Conservation (phyloP, 1,284 basidiomycete genomes). For the Meripilus lineatus region DNA sequence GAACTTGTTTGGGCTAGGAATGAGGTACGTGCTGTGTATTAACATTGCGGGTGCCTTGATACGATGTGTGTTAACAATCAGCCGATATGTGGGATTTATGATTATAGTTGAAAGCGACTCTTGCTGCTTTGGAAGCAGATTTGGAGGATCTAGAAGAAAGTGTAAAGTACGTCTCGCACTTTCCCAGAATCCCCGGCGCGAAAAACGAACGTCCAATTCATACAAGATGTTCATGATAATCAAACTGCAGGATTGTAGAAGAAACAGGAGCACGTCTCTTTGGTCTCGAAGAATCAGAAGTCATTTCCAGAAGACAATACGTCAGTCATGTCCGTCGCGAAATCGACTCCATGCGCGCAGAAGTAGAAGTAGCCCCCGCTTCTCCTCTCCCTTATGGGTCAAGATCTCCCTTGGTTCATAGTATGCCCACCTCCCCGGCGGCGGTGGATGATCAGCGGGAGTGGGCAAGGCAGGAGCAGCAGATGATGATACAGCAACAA, state of each 20-base stretch:
- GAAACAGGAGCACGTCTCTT: slow-evolving; percentile 79
- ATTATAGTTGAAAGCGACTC: slow-evolving; percentile 64
- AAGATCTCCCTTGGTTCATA: slow-evolving; percentile 1
- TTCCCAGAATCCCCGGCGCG: too few relatives aligned
- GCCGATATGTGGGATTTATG: too few relatives aligned
- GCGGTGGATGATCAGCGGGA: slow-evolving; percentile 59
- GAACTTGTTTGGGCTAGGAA: slow-evolving; percentile 70
- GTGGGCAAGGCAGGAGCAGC: slow-evolving; percentile 83
- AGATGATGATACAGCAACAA: slow-evolving; percentile 84
- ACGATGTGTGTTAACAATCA: too few relatives aligned
- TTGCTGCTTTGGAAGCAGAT: slow-evolving; percentile 77
- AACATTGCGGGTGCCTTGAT: slow-evolving; percentile 5
- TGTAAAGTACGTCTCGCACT: slow-evolving; percentile 52
- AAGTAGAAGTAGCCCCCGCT: slow-evolving; percentile 33
- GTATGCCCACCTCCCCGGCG: slow-evolving; percentile 9
- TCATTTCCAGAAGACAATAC: slow-evolving; percentile 67
- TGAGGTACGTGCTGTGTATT: slow-evolving; percentile 51
- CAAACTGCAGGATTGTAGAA: slow-evolving; percentile 77
- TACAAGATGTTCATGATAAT: too few relatives aligned
- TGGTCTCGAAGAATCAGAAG: slow-evolving; percentile 72
- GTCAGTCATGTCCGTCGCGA: slow-evolving; percentile 68
- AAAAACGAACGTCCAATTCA: too few relatives aligned
- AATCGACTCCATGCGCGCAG: slow-evolving; percentile 69
- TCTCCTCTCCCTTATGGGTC: not conserved
- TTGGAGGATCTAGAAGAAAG: slow-evolving; percentile 86